A percentile compares a stretch with the other conserved stretches of the same genome.
phyloP scores from a whole-genome alignment of 2,329 filamentous ascomycete species.

The Teratosphaeria viscida region DNA sequence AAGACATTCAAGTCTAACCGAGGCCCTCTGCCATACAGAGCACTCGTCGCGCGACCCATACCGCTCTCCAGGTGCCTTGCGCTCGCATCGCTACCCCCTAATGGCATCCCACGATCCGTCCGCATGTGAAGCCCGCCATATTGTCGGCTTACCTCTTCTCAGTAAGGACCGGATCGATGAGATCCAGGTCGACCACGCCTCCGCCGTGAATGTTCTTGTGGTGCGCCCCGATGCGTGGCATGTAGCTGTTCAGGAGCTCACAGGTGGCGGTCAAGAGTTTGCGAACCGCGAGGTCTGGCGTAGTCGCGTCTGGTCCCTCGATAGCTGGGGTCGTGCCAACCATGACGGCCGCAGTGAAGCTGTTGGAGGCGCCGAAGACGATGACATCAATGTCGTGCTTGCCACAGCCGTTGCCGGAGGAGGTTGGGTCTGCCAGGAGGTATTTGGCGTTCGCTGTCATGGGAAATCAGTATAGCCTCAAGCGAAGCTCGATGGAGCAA shows the following conservation, averaged over 20 bases:
- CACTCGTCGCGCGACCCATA: neutral
- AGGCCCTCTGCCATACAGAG: neutral
- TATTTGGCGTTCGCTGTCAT: constrained; percentile 13
- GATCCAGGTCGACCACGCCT: constrained; percentile 17
- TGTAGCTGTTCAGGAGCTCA: constrained; percentile 13
- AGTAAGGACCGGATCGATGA: neutral
- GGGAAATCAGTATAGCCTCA: neutral
- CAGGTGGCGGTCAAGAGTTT: constrained; percentile 16
- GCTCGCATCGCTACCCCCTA: neutral
- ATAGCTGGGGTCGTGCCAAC: constrained; percentile 14
- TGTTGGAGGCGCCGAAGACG: constrained; percentile 9
- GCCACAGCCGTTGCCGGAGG: neutral
- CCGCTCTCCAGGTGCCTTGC: neutral
- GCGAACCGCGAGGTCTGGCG: constrained; percentile 13
- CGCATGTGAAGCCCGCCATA: neutral
- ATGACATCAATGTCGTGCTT: constrained; percentile 11
- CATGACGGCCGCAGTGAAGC: constrained; percentile 14
- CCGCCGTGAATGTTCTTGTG: constrained; percentile 19
- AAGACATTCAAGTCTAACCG: neutral
- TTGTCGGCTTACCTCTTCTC: neutral
- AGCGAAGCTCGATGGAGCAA: neutral
- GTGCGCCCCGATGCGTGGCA: constrained; percentile 12
- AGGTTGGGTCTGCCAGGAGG: constrained; percentile 6
- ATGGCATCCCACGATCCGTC: too few relatives aligned
- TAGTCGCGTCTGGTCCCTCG: constrained; percentile 9